Conservation (phyloP, 2,329 filamentous ascomycete genomes). For the Basipetospora sp. region DNA sequence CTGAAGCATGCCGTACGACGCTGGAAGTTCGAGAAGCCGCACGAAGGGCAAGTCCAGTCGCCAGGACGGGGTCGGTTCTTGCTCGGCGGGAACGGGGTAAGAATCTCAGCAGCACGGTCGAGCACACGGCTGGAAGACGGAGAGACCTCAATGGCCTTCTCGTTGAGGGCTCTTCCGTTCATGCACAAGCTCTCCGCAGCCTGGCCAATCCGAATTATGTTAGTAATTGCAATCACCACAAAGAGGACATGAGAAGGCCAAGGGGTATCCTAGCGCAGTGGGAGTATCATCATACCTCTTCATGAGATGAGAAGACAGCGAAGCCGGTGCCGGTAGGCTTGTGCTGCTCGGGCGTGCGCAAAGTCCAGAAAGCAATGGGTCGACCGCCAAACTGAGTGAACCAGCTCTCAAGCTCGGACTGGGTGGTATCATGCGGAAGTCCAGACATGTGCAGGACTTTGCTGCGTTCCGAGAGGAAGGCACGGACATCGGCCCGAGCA, state of each 20-base stretch:
- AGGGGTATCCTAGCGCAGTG: neutral
- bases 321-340: conserved; percentile 99
- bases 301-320: conserved; percentile 95
- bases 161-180: conserved; percentile 94
- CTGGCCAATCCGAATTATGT: conserved; percentile 29
- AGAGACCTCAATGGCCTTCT: conserved; percentile 97
- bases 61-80: conserved; percentile 95
- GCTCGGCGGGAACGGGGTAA: conserved; percentile 93
- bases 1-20: conserved; percentile 96
- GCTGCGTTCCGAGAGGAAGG: conserved; percentile 88
- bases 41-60: conserved; percentile 98
- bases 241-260: conserved; percentile 1
- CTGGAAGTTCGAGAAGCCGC: conserved; percentile 98
- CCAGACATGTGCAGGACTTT: conserved; percentile 98
- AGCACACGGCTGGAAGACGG: conserved; percentile 93
- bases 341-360: conserved; percentile 93
- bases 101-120: conserved; percentile 85
- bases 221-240: too few species aligned
- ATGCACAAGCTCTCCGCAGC: conserved; percentile 96
- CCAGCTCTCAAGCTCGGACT: conserved; percentile 98
- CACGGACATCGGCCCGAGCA: conserved; percentile 85
- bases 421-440: conserved; percentile 90
- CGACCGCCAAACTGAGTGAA: conserved; percentile 97
- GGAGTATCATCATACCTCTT: conserved; percentile 57
- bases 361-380: conserved; percentile 96